Percentiles rank a stretch among this genome's conserved stretches.
Conservation (phyloP, 2,329 filamentous ascomycete genomes). For the Colletotrichum karsti region DNA sequence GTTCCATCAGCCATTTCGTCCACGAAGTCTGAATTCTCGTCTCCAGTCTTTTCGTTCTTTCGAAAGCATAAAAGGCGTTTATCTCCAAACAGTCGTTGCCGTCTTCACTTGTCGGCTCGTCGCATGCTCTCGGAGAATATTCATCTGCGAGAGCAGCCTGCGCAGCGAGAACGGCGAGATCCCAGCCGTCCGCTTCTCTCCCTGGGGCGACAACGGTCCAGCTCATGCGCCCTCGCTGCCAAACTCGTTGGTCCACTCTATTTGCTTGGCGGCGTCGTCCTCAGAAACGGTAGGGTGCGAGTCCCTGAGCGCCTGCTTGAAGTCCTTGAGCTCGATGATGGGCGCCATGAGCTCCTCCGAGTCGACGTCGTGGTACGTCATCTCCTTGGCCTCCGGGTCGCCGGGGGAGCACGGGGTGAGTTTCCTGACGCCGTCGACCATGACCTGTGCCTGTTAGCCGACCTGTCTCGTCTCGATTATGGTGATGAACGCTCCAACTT, state of each 20-base stretch:
- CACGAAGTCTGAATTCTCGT: too few relatives aligned
- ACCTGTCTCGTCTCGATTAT: background rate
- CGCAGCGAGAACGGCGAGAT: too few relatives aligned
- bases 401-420: constrained; percentile 94
- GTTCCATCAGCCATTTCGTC: too few relatives aligned
- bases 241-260: constrained; percentile 96
- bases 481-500: constrained; percentile 35
- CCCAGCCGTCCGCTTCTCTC: background rate
- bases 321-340: constrained; percentile 87
- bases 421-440: constrained; percentile 71
- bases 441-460: constrained; percentile 60
- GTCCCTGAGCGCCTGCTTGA: constrained; percentile 88
- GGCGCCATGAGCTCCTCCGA: constrained; percentile 88
- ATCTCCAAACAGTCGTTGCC: too few relatives aligned
- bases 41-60: too few relatives aligned
- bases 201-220: background rate
- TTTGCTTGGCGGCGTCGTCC: constrained; percentile 84
- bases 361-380: constrained; percentile 91
- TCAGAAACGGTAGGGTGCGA: constrained; percentile 89
- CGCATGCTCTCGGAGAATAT: too few relatives aligned
- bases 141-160: too few relatives aligned
- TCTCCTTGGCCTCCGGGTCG: constrained; percentile 85
- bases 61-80: too few relatives aligned
- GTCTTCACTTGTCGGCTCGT: too few relatives aligned
- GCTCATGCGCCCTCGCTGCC: constrained; percentile 81